Evolutionary conservation across 2,329 filamentous ascomycete species (phyloP).

Genomic region (Fusarium graminum): DNA sequence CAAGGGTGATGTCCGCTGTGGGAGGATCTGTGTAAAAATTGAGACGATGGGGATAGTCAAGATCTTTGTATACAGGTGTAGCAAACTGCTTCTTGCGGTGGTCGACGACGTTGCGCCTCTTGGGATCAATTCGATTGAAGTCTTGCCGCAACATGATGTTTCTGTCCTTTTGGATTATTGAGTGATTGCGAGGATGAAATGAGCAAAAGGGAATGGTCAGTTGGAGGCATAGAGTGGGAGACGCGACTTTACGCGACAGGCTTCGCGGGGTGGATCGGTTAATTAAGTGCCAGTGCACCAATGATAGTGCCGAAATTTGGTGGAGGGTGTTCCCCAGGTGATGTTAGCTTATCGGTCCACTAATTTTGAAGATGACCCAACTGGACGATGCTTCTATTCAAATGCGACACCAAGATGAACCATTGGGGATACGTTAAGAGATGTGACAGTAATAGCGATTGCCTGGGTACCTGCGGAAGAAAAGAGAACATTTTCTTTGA

Average conservation of each 20-base stretch:
- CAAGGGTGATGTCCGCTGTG: constrained; percentile 92
- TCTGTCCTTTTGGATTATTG: constrained; percentile 16
- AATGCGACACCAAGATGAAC: not conserved
- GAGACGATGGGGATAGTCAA: constrained; percentile 85
- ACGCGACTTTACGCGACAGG: constrained; percentile 54
- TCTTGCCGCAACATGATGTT: constrained; percentile 64
- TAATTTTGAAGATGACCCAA: not conserved
- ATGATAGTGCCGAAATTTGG: constrained; percentile 21
- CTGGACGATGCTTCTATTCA: not conserved
- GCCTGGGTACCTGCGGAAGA: not conserved
- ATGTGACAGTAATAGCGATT: not conserved
- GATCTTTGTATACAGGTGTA: constrained; percentile 78
- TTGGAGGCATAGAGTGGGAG: constrained; percentile 43
- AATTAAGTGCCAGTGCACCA: constrained; percentile 43
- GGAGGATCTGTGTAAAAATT: constrained; percentile 93
- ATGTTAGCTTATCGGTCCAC: constrained; percentile 3
- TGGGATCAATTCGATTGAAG: constrained; percentile 70
- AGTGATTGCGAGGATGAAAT: constrained; percentile 25
- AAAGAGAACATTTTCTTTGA: not conserved
- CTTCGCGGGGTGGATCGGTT: constrained; percentile 39
- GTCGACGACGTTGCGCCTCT: constrained; percentile 82
- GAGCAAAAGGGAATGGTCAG: constrained; percentile 29
- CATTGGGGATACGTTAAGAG: not conserved
- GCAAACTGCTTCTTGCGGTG: constrained; percentile 90
- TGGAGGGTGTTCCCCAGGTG: constrained; percentile 18